Percentiles rank a stretch among this genome's conserved stretches.
phyloP scores from a whole-genome alignment of 495 filamentous ascomycete genomes.

The Penicillium antarcticum region DNA sequence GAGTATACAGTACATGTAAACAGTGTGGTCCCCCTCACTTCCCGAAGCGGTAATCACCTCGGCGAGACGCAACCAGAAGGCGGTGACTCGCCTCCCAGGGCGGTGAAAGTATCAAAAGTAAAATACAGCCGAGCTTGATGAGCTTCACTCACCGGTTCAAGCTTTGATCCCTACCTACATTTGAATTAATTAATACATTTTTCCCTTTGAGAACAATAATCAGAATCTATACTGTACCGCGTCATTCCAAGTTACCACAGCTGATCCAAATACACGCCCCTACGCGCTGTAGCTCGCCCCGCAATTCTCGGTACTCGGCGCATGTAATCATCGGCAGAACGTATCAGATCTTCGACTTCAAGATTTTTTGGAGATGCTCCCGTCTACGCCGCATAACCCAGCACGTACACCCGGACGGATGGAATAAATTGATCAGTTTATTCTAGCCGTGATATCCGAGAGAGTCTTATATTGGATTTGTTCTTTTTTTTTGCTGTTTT shows the following conservation, averaged over 20 bases:
- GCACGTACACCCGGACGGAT: slow-evolving; percentile 23
- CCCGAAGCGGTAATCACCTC: slow-evolving; percentile 18
- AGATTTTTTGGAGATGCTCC: slow-evolving; percentile 29
- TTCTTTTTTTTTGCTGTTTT: background rate
- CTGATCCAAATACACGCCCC: too few species aligned
- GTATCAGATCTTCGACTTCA: slow-evolving; percentile 8
- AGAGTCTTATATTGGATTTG: too few species aligned
- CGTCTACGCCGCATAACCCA: slow-evolving; percentile 45
- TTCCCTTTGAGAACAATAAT: too few species aligned
- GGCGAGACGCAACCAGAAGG: slow-evolving; percentile 2
- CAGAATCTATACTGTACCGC: too few species aligned
- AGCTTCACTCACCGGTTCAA: too few species aligned
- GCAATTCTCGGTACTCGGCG: slow-evolving; percentile 6
- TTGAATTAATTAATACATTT: too few species aligned
- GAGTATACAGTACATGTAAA: background rate
- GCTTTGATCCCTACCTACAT: too few species aligned
- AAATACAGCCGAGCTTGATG: background rate
- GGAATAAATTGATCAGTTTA: slow-evolving; percentile 15
- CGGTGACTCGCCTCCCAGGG: slow-evolving; percentile 1
- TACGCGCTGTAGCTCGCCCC: background rate
- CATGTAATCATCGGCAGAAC: slow-evolving; percentile 6
- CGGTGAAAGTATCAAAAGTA: slow-evolving; percentile 9
- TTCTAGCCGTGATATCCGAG: too few species aligned
- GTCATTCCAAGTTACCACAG: too few species aligned
- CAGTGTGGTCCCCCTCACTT: slow-evolving; percentile 8